These are phyloP conservation scores for Thielaviopsis populi DNA, from an alignment of 2,329 filamentous ascomycete species.

Conservation along the genomic window DNA sequence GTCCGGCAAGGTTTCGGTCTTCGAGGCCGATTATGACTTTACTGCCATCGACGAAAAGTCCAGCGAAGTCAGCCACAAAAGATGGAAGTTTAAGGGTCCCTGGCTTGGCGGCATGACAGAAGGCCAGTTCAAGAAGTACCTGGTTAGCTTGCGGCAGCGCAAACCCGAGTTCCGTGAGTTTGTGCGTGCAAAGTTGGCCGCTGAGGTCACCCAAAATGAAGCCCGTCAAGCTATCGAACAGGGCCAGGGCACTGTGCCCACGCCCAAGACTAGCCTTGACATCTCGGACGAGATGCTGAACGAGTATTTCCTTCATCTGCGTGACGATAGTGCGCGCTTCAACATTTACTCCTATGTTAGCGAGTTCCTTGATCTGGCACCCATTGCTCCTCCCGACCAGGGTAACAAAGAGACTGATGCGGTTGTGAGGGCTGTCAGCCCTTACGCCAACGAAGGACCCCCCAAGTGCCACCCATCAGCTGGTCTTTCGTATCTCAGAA, in stretches of 20 bases:
- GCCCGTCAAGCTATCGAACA: slow-evolving; percentile 27
- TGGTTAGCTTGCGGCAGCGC: slow-evolving; percentile 37
- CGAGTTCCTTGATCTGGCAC: slow-evolving; percentile 47
- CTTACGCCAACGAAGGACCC: slow-evolving; percentile 40
- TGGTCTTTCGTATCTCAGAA: slow-evolving; percentile 46
- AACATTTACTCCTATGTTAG: slow-evolving; percentile 40
- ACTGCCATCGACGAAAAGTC: slow-evolving; percentile 29
- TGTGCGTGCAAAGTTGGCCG: slow-evolving; percentile 35
- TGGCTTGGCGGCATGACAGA: slow-evolving; percentile 50
- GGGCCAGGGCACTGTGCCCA: slow-evolving; percentile 23
- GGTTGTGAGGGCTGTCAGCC: slow-evolving; percentile 22
- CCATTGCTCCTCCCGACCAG: slow-evolving; percentile 27
- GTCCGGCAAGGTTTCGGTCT: slow-evolving; percentile 28
- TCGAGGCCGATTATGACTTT: slow-evolving; percentile 42
- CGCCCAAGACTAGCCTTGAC: slow-evolving; percentile 23
- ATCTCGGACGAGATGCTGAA: slow-evolving; percentile 38
- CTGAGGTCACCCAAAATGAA: slow-evolving; percentile 29
- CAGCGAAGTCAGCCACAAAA: slow-evolving; percentile 28
- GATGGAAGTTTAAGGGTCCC: slow-evolving; percentile 53
- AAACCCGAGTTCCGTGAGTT: slow-evolving; percentile 41
- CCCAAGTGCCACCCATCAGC: slow-evolving; percentile 47
- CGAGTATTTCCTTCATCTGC: slow-evolving; percentile 38
- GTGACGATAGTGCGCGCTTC: slow-evolving; percentile 30
- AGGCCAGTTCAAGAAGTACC: slow-evolving; percentile 42
- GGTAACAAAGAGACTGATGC: slow-evolving; percentile 17